phyloP scores from a whole-genome alignment of 768 basidiomycete genomes.

The Phanerodontia chrysosporium region DNA sequence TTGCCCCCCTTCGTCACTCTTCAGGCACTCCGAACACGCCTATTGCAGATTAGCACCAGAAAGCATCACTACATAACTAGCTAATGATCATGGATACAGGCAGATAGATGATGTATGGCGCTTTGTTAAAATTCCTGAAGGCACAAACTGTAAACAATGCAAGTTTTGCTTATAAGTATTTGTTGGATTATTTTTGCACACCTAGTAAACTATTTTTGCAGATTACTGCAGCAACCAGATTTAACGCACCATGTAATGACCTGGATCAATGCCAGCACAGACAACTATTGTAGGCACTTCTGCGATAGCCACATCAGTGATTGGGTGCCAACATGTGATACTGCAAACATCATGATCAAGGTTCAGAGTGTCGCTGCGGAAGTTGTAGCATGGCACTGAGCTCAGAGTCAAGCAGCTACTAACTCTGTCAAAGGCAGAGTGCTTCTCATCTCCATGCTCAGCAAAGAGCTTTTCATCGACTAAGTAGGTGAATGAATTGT shows the following conservation, averaged over 20 bases:
- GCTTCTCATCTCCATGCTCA: constrained; percentile 11
- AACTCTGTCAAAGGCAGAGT: too few relatives aligned
- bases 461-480: constrained; percentile 26
- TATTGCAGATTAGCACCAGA: background rate
- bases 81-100: background rate
- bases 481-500: constrained; percentile 24
- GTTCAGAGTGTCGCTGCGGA: constrained; percentile 15
- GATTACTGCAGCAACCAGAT: background rate
- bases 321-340: constrained; percentile 21
- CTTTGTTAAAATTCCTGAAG: background rate
- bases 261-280: background rate
- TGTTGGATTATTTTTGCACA: background rate
- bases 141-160: background rate
- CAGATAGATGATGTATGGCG: background rate
- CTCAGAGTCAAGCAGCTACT: too few relatives aligned
- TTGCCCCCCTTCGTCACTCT: too few relatives aligned
- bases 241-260: background rate
- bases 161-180: background rate
- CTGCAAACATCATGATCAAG: constrained; percentile 18
- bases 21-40: background rate
- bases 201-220: background rate
- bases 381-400: constrained; percentile 8
- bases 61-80: background rate
- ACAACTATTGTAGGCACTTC: background rate
- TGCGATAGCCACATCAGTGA: constrained; percentile 13